Percentiles rank a stretch among this genome's conserved stretches.
Conservation (phyloP, 164 flowering plant species). For the Berberis vulgaris region DNA sequence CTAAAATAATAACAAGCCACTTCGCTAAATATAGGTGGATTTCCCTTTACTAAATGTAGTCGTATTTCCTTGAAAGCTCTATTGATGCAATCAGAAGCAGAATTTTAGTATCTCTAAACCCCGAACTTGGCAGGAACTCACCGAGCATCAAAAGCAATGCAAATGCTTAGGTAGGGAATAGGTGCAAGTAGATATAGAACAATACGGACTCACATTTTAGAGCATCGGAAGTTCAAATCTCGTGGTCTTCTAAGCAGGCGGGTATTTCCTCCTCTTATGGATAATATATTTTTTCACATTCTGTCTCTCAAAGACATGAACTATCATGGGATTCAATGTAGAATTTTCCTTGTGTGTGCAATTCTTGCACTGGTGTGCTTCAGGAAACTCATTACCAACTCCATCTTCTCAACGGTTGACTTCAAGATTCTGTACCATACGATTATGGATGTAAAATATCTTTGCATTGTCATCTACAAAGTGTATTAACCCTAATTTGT, state of each 20-base stretch:
- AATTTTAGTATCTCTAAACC: constrained; percentile 8
- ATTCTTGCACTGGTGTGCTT: background rate
- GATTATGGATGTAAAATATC: background rate
- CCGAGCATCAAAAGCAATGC: constrained; percentile 37
- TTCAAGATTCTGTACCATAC: background rate
- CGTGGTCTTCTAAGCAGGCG: background rate
- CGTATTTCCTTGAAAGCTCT: background rate
- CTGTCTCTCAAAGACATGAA: background rate
- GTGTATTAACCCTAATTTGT: too few species aligned
- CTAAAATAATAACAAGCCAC: background rate
- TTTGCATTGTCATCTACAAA: background rate
- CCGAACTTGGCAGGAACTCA: constrained; percentile 33
- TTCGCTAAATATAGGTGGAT: background rate
- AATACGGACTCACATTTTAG: background rate
- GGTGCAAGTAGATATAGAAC: constrained; percentile 10
- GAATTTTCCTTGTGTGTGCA: background rate
- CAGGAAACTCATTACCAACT: background rate
- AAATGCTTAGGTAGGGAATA: constrained; percentile 26
- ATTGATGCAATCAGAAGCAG: background rate
- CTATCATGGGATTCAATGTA: background rate
- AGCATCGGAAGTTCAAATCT: background rate
- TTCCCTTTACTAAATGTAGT: background rate
- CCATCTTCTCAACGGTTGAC: background rate
- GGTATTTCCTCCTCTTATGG: background rate
- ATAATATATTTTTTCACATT: background rate